Conservation (phyloP, 2,329 filamentous ascomycete species). For the Colletotrichum simmondsii region DNA sequence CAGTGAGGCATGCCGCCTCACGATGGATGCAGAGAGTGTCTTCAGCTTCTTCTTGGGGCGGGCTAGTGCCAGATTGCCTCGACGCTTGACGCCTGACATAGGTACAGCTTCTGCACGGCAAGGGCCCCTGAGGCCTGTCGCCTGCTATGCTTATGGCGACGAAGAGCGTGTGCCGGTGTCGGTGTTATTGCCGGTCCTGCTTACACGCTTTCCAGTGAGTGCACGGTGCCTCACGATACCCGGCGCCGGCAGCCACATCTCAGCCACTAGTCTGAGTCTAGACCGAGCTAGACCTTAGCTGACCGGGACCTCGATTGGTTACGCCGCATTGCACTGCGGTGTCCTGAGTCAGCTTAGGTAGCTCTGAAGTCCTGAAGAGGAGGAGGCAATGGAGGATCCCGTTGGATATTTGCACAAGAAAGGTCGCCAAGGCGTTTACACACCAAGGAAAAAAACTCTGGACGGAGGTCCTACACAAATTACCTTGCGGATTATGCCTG, state of each 20-base stretch:
- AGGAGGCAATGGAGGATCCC: no score
- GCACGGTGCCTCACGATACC: slow-evolving; percentile 2
- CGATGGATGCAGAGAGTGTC: not conserved
- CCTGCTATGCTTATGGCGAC: not conserved
- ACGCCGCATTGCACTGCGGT: not conserved
- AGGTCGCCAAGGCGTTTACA: not conserved
- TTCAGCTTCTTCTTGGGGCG: no score
- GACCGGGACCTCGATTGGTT: not conserved
- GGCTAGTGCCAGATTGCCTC: no score
- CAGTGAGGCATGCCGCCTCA: not conserved
- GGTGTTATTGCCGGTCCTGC: not conserved
- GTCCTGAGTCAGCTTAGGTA: not conserved
- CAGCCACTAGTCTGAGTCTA: slow-evolving; percentile 3
- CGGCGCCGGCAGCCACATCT: slow-evolving; percentile 17
- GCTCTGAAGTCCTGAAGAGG: not conserved
- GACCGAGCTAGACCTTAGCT: not conserved
- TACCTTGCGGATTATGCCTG: slow-evolving; percentile 13
- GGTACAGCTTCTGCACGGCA: not conserved
- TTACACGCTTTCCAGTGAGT: not conserved
- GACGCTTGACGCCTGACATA: not conserved
- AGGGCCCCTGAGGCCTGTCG: not conserved
- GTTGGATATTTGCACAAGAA: not conserved
- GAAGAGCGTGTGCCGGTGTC: not conserved
- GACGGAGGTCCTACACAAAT: not conserved
- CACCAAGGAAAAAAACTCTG: not conserved